These are phyloP conservation scores for Spizellomyces punctatus DNA, from an alignment of 192 early-diverging fungal genomes.

Conservation along the genomic window DNA sequence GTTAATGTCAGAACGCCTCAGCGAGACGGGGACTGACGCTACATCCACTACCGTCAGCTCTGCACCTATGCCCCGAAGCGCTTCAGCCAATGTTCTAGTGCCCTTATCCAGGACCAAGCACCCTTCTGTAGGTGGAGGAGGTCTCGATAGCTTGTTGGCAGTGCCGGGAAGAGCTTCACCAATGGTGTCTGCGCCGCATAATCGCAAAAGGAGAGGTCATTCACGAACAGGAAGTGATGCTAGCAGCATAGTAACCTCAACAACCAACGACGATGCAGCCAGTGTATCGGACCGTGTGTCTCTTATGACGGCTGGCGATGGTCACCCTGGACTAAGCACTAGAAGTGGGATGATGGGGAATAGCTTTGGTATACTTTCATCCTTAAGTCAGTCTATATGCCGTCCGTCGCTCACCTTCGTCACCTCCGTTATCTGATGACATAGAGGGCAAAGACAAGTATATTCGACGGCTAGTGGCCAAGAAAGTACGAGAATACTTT, in stretches of 20 bases:
- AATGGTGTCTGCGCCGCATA: background rate
- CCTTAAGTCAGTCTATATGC: no score
- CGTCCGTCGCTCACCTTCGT: no score
- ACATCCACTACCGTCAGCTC: background rate
- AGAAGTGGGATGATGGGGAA: conserved; percentile 2
- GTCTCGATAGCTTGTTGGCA: background rate
- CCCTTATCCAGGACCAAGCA: background rate
- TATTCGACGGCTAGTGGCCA: conserved; percentile 37
- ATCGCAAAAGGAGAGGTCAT: background rate
- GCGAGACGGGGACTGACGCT: background rate
- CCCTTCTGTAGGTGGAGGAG: background rate
- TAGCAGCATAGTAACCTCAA: conserved; percentile 16
- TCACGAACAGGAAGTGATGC: conserved; percentile 6
- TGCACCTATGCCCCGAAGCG: conserved; percentile 21
- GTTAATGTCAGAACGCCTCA: background rate
- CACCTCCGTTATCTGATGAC: no score
- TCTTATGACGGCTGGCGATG: conserved; percentile 6
- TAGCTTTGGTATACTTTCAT: background rate
- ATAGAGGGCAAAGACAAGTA: background rate
- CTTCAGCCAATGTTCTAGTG: conserved; percentile 14
- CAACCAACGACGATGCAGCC: background rate
- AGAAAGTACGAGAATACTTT: conserved; percentile 45
- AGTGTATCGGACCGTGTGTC: conserved; percentile 11
- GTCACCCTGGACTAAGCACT: conserved; percentile 3
- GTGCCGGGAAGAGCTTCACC: background rate